Evolutionary conservation across 2,329 filamentous ascomycete genomes (phyloP).

Genomic region (Sordariomycetes sp.): DNA sequence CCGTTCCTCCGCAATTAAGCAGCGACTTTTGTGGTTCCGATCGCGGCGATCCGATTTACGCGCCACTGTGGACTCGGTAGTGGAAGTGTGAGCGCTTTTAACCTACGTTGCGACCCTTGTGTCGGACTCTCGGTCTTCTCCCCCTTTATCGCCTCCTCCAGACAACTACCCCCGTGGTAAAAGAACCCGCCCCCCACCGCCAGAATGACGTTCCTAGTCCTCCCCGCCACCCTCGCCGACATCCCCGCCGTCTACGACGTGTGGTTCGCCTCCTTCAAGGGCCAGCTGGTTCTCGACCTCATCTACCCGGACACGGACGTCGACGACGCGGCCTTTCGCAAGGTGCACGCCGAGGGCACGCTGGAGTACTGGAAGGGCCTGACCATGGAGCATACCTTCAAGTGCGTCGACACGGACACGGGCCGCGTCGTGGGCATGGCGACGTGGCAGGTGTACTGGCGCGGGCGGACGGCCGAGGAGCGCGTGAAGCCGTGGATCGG

Average conservation of each 20-base stretch:
- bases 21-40: no score
- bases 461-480: constrained; percentile 24
- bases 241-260: constrained; percentile 31
- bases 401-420: constrained; percentile 30
- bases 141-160: neutral
- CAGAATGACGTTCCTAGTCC: constrained; percentile 26
- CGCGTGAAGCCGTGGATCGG: constrained; percentile 29
- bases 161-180: neutral
- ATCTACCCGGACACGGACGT: constrained; percentile 23
- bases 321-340: constrained; percentile 24
- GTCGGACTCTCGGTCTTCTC: neutral
- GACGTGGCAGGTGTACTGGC: constrained; percentile 30
- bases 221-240: constrained; percentile 33
- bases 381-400: constrained; percentile 31
- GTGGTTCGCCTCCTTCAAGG: constrained; percentile 33
- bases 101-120: neutral
- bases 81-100: no score
- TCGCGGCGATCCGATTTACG: no score
- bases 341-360: constrained; percentile 28
- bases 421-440: constrained; percentile 35
- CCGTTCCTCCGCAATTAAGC: no score
- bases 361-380: constrained; percentile 25
- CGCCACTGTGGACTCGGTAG: no score
- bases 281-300: constrained; percentile 25
- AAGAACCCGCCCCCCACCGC: no score